These are phyloP conservation scores for Peniophora sp. DNA, from an alignment of 1,284 basidiomycete species.

Conservation along the genomic window DNA sequence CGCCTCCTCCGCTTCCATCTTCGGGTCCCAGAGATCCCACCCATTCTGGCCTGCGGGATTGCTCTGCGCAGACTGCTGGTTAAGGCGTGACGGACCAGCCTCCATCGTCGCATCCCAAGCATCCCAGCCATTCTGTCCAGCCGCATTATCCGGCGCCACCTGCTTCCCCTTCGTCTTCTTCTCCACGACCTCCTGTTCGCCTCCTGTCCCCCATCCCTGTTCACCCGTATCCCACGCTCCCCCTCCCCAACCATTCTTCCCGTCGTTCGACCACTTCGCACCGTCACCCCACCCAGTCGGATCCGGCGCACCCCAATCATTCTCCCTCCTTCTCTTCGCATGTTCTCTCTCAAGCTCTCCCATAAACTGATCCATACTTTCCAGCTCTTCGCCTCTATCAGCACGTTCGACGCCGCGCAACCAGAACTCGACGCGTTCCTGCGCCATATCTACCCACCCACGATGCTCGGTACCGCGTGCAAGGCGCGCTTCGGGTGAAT, in stretches of 20 bases:
- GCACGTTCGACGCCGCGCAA: slow-evolving; percentile 42
- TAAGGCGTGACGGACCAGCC: neutral
- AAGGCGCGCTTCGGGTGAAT: neutral
- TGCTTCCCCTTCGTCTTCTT: too few species aligned
- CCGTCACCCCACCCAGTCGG: too few species aligned
- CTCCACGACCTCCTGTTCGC: neutral
- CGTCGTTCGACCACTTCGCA: too few species aligned
- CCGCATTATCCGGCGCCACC: too few species aligned
- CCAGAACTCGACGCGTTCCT: slow-evolving; percentile 43
- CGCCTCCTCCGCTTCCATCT: too few species aligned
- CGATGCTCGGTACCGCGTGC: slow-evolving; percentile 34
- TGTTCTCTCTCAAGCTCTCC: slow-evolving; percentile 22
- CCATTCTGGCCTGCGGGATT: too few species aligned
- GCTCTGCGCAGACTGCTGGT: too few species aligned
- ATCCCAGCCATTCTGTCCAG: too few species aligned
- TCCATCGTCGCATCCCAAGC: slow-evolving; percentile 6
- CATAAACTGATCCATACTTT: slow-evolving; percentile 43
- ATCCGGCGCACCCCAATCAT: slow-evolving; percentile 7
- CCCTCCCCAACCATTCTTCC: slow-evolving; percentile 5
- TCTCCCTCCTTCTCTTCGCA: slow-evolving; percentile 11
- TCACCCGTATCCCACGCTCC: neutral
- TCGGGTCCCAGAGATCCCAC: too few species aligned
- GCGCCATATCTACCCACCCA: slow-evolving; percentile 32
- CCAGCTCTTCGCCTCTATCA: slow-evolving; percentile 36
- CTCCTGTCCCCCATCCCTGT: neutral